A percentile compares a stretch with the other conserved stretches of the same genome.
These are phyloP conservation scores for Austroboletus eburneus DNA, from an alignment of 768 basidiomycete species.

Conservation along the genomic window DNA sequence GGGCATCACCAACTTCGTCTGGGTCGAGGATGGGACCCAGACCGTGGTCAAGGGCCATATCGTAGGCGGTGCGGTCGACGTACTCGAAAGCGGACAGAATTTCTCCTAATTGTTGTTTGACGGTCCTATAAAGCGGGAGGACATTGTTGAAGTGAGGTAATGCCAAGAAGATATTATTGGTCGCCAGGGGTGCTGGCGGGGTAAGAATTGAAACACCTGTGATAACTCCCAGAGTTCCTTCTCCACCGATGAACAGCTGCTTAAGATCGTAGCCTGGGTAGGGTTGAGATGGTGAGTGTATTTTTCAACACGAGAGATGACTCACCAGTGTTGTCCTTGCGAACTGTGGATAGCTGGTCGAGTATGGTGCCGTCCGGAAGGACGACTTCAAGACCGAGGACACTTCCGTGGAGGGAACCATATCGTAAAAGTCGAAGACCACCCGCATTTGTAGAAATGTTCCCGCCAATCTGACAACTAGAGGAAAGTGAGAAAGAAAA, in stretches of 20 bases:
- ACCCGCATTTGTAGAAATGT: conserved; percentile 95
- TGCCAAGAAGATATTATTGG: conserved; percentile 90
- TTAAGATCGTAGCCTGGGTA: conserved; percentile 89
- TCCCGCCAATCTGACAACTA: conserved; percentile 97
- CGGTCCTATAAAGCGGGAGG: conserved; percentile 76
- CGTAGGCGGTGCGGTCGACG: conserved; percentile 83
- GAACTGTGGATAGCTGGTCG: conserved; percentile 80
- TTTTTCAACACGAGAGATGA: not conserved
- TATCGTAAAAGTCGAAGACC: conserved; percentile 93
- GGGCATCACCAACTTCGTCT: conserved; percentile 69
- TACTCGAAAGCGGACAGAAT: conserved; percentile 98
- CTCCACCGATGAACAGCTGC: conserved; percentile 96
- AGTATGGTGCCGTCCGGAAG: conserved; percentile 91
- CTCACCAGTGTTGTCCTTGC: conserved; percentile 96
- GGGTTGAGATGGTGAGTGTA: not conserved
- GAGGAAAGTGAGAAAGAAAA: conserved; percentile 1
- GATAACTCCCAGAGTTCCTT: conserved; percentile 93
- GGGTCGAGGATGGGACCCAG: conserved; percentile 73
- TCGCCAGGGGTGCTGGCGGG: conserved; percentile 74
- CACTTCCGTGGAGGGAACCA: conserved; percentile 91
- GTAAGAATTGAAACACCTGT: conserved; percentile 95
- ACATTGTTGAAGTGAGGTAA: conserved; percentile 85
- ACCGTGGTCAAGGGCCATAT: conserved; percentile 79
- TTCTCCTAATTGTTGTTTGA: conserved; percentile 82
- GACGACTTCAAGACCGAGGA: conserved; percentile 94